These are phyloP conservation scores for Westerdykella ornata DNA, from an alignment of 2,329 filamentous ascomycete genomes.

Conservation along the genomic window DNA sequence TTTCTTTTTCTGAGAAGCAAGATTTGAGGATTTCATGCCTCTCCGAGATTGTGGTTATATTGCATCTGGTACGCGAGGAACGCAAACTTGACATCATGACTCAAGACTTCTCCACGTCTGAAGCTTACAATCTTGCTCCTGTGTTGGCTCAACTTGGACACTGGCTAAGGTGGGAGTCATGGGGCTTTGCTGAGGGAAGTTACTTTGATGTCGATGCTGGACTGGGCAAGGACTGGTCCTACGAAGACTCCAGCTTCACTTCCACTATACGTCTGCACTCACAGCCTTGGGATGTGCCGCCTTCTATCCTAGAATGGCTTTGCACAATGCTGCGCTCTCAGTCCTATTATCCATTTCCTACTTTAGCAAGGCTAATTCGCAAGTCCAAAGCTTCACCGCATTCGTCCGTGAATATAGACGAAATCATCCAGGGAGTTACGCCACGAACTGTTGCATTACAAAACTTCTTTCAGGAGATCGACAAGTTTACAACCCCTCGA, in stretches of 20 bases:
- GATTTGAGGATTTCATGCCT: slow-evolving; percentile 48
- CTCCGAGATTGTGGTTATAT: slow-evolving; percentile 61
- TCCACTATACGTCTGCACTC: slow-evolving; percentile 22
- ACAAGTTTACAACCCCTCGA: slow-evolving; percentile 37
- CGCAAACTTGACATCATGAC: slow-evolving; percentile 66
- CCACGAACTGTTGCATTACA: slow-evolving; percentile 61
- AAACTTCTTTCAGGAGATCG: slow-evolving; percentile 54
- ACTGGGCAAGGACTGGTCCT: slow-evolving; percentile 48
- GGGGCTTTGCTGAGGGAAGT: slow-evolving; percentile 48
- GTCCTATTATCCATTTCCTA: slow-evolving; percentile 31
- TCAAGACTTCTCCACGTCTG: slow-evolving; percentile 42
- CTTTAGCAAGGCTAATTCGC: slow-evolving; percentile 31
- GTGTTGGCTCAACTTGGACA: slow-evolving; percentile 71
- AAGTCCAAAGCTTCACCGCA: slow-evolving; percentile 35
- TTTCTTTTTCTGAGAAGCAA: slow-evolving; percentile 39
- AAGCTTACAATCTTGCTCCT: slow-evolving; percentile 55
- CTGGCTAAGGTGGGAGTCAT: slow-evolving; percentile 71
- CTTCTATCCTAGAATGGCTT: slow-evolving; percentile 53
- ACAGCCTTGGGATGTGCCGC: slow-evolving; percentile 43
- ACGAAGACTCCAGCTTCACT: slow-evolving; percentile 46
- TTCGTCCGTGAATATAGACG: slow-evolving; percentile 33
- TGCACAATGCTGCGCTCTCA: slow-evolving; percentile 26
- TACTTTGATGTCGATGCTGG: slow-evolving; percentile 58
- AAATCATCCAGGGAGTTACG: slow-evolving; percentile 27
- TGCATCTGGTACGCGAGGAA: slow-evolving; percentile 88